phyloP scores from a whole-genome alignment of 2,329 filamentous ascomycete species.

The Cladosporium sp. region DNA sequence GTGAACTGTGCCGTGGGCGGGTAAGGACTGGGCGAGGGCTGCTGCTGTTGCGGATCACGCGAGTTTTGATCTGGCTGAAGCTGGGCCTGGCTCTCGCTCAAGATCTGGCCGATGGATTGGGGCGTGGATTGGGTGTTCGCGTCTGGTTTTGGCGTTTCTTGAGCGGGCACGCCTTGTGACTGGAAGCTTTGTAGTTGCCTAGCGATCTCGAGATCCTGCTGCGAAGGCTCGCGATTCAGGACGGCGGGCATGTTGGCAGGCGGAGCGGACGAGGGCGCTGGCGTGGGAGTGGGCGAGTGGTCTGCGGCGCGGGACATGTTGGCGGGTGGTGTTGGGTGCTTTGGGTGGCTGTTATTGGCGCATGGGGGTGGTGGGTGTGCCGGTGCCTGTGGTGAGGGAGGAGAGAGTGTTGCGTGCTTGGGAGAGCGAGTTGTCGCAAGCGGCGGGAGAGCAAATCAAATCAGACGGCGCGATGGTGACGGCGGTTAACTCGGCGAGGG shows the following conservation, averaged over 20 bases:
- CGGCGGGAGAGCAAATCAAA: background rate
- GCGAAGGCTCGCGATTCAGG: constrained; percentile 48
- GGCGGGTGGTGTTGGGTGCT: background rate
- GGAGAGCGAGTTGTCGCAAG: constrained; percentile 2
- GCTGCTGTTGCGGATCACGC: background rate
- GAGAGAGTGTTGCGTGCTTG: background rate
- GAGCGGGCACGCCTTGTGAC: constrained; percentile 39
- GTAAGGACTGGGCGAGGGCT: constrained; percentile 13
- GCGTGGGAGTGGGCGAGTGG: background rate
- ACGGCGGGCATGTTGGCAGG: constrained; percentile 31
- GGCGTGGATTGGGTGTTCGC: constrained; percentile 23
- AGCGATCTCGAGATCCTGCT: constrained; percentile 54
- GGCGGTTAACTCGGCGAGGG: constrained; percentile 6
- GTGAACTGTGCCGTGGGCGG: constrained; percentile 20
- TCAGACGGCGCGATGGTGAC: constrained; percentile 2
- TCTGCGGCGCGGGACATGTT: constrained; percentile 15
- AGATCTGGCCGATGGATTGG: constrained; percentile 14
- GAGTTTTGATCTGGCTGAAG: background rate
- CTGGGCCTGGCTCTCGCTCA: constrained; percentile 17
- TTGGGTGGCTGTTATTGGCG: constrained; percentile 9
- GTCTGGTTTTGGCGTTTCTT: constrained; percentile 24
- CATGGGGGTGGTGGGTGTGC: background rate
- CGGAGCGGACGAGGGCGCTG: constrained; percentile 6
- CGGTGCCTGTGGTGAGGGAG: background rate
- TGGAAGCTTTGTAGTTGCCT: constrained; percentile 51